Conservation (phyloP, 805 yeast species). For the Candida berthetii region DNA sequence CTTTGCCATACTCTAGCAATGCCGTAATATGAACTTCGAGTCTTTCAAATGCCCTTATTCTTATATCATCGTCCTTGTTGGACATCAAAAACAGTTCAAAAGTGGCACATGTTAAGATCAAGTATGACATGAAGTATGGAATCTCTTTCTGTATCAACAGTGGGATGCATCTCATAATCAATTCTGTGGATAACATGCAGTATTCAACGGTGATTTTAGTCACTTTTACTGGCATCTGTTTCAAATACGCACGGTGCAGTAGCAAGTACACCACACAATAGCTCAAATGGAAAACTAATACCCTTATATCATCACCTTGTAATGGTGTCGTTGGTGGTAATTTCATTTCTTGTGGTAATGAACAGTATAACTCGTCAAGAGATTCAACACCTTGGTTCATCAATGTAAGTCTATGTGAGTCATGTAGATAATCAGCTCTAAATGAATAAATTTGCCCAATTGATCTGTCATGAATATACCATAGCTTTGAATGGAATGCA, state of each 20-base stretch:
- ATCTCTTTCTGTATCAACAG: constrained; percentile 6
- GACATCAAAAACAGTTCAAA: constrained; percentile 25
- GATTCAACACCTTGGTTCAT: constrained; percentile 23
- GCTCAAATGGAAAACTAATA: constrained; percentile 23
- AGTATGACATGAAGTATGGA: constrained; percentile 26
- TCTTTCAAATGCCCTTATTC: constrained; percentile 13
- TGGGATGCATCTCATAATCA: constrained; percentile 14
- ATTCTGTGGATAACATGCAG: constrained; percentile 16
- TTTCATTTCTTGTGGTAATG: constrained; percentile 16
- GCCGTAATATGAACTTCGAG: constrained; percentile 17
- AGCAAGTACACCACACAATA: constrained; percentile 20
- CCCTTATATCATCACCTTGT: constrained; percentile 11
- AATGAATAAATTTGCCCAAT: constrained; percentile 27
- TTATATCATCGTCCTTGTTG: constrained; percentile 15
- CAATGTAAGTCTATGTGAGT: constrained; percentile 23
- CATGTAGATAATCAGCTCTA: constrained; percentile 25
- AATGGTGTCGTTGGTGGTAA: constrained; percentile 7
- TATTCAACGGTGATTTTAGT: constrained; percentile 18
- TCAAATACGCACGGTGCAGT: constrained; percentile 24
- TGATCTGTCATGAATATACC: constrained; percentile 25
- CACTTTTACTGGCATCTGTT: constrained; percentile 22
- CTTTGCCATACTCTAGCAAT: constrained; percentile 16
- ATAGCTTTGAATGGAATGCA: constrained; percentile 22
- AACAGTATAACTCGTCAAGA: constrained; percentile 14
- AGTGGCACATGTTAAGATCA: constrained; percentile 24